Evolutionary conservation across 2,329 filamentous ascomycete species (phyloP).

Genomic region (Talaromyces sp.): DNA sequence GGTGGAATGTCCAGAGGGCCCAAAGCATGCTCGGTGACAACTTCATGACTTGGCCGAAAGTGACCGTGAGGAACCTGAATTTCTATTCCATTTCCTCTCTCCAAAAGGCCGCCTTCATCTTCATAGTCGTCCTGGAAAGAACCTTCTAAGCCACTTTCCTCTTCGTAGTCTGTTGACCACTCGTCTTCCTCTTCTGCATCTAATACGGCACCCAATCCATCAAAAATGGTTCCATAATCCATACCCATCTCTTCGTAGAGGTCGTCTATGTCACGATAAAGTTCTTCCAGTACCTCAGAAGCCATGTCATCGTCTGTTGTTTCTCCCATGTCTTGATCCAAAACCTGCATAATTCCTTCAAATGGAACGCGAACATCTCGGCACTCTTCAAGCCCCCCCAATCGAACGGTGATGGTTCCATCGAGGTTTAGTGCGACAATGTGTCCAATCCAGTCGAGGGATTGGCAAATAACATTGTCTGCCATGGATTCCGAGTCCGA

Average conservation of each 20-base stretch:
- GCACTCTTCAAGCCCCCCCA: slow-evolving; percentile 45
- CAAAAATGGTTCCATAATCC: slow-evolving; percentile 7
- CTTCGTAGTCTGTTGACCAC: slow-evolving; percentile 23
- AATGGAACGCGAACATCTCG: slow-evolving; percentile 45
- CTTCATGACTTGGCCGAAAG: slow-evolving; percentile 27
- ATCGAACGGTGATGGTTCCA: slow-evolving; percentile 48
- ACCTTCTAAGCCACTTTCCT: background rate
- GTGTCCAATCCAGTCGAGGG: slow-evolving; percentile 50
- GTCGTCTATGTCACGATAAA: background rate
- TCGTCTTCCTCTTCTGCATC: slow-evolving; percentile 15
- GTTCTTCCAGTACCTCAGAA: background rate
- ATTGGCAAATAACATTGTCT: background rate
- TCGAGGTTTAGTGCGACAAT: slow-evolving; percentile 50
- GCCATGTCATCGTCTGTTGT: background rate
- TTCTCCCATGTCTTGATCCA: slow-evolving; percentile 22
- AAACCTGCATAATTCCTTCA: slow-evolving; percentile 45
- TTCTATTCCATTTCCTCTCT: background rate
- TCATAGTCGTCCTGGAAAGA: no score
- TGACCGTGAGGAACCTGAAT: background rate
- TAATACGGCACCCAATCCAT: slow-evolving; percentile 17
- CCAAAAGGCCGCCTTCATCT: no score
- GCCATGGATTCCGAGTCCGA: background rate
- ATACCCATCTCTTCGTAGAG: background rate
- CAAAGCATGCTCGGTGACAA: slow-evolving; percentile 18
- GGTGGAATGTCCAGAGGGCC: background rate